Evolutionary conservation across 768 basidiomycete genomes (phyloP), one percentile per base, ranked within the genome.

Genomic region (Suillus sp.): DNA sequence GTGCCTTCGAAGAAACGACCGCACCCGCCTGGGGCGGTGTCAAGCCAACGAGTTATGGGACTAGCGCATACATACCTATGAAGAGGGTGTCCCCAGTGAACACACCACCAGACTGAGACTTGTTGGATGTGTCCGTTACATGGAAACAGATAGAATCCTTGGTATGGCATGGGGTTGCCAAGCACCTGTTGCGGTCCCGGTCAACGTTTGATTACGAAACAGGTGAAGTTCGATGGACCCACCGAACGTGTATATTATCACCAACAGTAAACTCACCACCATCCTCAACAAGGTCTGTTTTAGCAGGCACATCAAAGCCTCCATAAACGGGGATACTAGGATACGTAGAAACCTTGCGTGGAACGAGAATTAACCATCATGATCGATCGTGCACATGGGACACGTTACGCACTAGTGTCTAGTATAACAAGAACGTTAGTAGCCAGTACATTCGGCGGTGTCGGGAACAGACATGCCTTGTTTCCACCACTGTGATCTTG

Each of bases 31-130:
- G 84, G 37, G 38, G 37, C 56, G 2, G 32, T 25, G 2, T 30
- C 8, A 47, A 47, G 16, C 22, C 3, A 9, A 27, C 0, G 4
- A n/a, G 11, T n/a, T 32, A 53, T 20, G 11, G 20, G 10, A 53
- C 30, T 34, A 32, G 2, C 20, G 4, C 14, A 6, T 1, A 20
- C 18, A 53, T 65, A 64, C 80, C 83, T 62, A 80, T 75, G 80
- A 97, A 96, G 60, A 97, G 86, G 1, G 95, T 97, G 72, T 97
- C 95, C 18, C 96, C 96, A 0, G 96, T 97, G 77, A 99, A 96
- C 42, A 98, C 93, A 18, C 82, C 90, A 22, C 90, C 90, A 0
- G 90, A 79, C 64, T 87, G 86, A 11, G 70, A 69, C 30, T 74
- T 72, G 55, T 79, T 69, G 30, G 84, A 76, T 27, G 72, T 66